Base-by-base conservation (phyloP, 306 rosid species). In the Crataegus laevigata region DNA sequence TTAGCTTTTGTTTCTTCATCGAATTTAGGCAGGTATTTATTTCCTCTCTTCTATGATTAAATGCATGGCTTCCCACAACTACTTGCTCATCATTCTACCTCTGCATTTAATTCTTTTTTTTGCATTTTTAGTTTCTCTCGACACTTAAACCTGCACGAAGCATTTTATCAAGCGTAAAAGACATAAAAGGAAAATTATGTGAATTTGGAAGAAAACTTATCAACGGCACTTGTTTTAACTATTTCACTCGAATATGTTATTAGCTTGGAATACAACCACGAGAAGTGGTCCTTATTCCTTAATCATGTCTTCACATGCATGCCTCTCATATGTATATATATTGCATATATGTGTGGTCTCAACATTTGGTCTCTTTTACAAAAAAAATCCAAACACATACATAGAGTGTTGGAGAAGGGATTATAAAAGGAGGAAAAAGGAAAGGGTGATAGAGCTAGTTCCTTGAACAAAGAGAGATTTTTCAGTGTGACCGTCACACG, bases 281-380 rank as follows among this genome's bases (percentile, higher is more conserved):
- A 26, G 74, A 55, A 55, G 77, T 69, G 80, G 80, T 78, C 85
- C 85, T 74, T 24, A 57, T 12, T 29, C 40, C 47, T 38, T 17
- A 40, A 40, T 40, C 43, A 40, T 40, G 43, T 40, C 9, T 38
- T 9, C 3, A 38, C 42, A 40, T 7, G 40, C 12, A 17, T 42
- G 36, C 60, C 59, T 66, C 64, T 2, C 75, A 14, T 8, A 38
- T 8, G 3, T 38, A 8, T 38, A 8, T 38, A 38, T 38, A 7
- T 67, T 67, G 79, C 64, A 68, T 61, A 38, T 65, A 14, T 17
- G 8, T 40, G 67, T 61, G 66, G 21, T 62, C 38, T 62, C 67
- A 29, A 3, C 22, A 29, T 28, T 14, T 62, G 8, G 30, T 62
- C 22, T 13, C 7, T 29, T 62, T 62, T 12, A 59, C 22, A 6